phyloP scores from a whole-genome alignment of 2,329 filamentous ascomycete genomes.

The Botrytis squamosa region DNA sequence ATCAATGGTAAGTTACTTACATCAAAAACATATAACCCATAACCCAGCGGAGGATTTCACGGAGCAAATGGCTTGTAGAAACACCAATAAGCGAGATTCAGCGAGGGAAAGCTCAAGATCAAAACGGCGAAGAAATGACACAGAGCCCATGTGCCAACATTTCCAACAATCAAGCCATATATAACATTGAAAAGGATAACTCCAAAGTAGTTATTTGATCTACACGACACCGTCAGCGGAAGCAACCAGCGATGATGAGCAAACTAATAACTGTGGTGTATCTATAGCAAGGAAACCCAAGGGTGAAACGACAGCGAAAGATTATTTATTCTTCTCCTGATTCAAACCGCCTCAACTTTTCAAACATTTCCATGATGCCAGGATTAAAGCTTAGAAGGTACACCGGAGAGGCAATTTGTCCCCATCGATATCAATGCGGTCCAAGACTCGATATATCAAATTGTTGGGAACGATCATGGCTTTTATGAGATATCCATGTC shows the following conservation, averaged over 20 bases:
- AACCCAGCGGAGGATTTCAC: neutral
- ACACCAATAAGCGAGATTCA: neutral
- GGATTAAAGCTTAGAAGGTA: neutral
- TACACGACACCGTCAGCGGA: neutral
- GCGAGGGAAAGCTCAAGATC: neutral
- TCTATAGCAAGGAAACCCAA: neutral
- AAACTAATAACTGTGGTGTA: neutral
- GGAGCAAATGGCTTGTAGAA: neutral
- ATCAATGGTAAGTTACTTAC: neutral
- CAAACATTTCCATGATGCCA: neutral
- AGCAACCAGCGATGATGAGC: neutral
- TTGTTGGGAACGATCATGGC: neutral
- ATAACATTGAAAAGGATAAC: neutral
- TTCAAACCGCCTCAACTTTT: neutral
- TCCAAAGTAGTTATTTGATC: neutral
- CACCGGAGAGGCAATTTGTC: neutral
- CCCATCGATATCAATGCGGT: neutral
- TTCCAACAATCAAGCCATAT: neutral
- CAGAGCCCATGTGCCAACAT: neutral
- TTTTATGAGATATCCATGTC: neutral
- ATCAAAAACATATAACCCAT: neutral
- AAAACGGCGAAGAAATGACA: neutral
- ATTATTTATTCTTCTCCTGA: neutral
- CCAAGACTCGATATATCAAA: neutral
- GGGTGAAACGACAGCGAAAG: neutral